A percentile compares a stretch with the other conserved stretches of the same genome.
Conservation (phyloP, 352 stramenopile species). For the Phytophthora pisi region DNA sequence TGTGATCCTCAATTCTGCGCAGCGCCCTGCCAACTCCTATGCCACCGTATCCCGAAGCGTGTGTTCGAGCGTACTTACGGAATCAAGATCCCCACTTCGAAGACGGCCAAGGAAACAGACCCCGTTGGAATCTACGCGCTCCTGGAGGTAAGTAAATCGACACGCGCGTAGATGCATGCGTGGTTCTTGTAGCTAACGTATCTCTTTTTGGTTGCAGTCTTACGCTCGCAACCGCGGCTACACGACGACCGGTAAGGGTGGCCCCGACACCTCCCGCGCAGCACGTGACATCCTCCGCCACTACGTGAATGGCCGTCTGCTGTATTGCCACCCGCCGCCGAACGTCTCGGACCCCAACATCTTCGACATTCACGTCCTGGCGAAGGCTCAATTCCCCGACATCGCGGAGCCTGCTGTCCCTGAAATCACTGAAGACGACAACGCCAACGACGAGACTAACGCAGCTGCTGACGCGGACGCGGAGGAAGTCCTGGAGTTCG, state of each 20-base stretch:
- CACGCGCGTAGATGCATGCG: neutral
- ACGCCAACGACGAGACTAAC: conserved; percentile 9
- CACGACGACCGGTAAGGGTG: conserved; percentile 93
- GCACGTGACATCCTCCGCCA: conserved; percentile 97
- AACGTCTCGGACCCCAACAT: conserved; percentile 52
- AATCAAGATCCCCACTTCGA: conserved; percentile 89
- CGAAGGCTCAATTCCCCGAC: conserved; percentile 64
- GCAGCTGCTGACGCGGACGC: conserved; percentile 14
- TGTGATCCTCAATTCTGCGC: conserved; percentile 18
- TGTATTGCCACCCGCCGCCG: conserved; percentile 97
- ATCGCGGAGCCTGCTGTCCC: conserved; percentile 27
- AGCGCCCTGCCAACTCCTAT: conserved; percentile 95
- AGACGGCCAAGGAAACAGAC: conserved; percentile 74
- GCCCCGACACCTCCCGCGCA: conserved; percentile 94
- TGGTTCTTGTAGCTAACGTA: neutral
- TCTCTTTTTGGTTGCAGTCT: conserved; percentile 39
- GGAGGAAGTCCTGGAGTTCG: conserved; percentile 66
- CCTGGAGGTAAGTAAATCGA: conserved; percentile 51
- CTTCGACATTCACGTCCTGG: conserved; percentile 82
- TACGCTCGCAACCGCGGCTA: conserved; percentile 91
- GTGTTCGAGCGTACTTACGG: conserved; percentile 97
- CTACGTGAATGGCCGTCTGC: conserved; percentile 97
- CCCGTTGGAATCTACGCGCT: conserved; percentile 81
- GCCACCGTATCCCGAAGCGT: conserved; percentile 93
- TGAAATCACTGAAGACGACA: conserved; percentile 23